These are phyloP conservation scores for Suhomyces kunorum DNA, from an alignment of 1,139 yeast species.

Conservation along the genomic window DNA sequence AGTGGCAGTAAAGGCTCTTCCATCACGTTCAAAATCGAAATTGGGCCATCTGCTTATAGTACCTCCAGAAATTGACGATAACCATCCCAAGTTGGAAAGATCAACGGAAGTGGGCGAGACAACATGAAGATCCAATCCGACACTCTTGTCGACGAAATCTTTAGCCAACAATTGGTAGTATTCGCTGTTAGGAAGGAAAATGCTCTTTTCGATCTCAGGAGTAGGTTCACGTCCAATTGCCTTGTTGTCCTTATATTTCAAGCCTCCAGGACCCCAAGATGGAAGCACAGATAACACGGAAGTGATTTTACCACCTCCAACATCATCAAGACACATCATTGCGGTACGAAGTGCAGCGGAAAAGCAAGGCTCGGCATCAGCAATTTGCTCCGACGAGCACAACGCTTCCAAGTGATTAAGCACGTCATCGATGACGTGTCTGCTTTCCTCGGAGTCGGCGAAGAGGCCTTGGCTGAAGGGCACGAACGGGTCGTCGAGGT, in stretches of 20 bases:
- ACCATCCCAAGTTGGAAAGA: conserved; percentile 68
- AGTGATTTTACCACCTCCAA: conserved; percentile 82
- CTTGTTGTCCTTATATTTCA: conserved; percentile 52
- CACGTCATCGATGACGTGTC: conserved; percentile 64
- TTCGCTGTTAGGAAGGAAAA: conserved; percentile 60
- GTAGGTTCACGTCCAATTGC: conserved; percentile 38
- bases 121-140: conserved; percentile 78
- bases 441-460: conserved; percentile 72
- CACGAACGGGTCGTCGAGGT: conserved; percentile 76
- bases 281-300: conserved; percentile 72
- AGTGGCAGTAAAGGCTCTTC: conserved; percentile 62
- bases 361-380: conserved; percentile 70
- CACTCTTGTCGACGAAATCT: conserved; percentile 57
- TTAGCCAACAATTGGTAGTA: conserved; percentile 64
- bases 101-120: conserved; percentile 70
- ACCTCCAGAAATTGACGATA: conserved; percentile 77
- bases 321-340: conserved; percentile 56
- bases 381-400: conserved; percentile 38
- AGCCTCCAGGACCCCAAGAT: conserved; percentile 81
- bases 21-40: conserved; percentile 72
- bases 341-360: conserved; percentile 82
- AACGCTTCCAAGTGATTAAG: conserved; percentile 58
- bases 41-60: conserved; percentile 61
- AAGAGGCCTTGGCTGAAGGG: conserved; percentile 81
- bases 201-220: conserved; percentile 56